Conservation (phyloP, 164 flowering plant species). For the Aristolochia fimbriata region DNA sequence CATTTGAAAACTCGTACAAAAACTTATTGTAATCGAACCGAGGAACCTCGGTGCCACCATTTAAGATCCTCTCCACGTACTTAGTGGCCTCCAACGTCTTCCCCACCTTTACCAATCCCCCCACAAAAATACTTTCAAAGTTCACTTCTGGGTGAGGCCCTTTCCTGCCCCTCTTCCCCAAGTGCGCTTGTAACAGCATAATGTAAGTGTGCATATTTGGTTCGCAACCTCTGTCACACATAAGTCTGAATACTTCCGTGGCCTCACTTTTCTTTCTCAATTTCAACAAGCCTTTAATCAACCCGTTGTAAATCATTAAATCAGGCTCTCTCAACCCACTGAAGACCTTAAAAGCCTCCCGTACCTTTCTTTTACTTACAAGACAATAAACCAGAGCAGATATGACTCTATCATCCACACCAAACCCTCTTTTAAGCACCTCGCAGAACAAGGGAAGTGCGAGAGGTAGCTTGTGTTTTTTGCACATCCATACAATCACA, state of each 20-base stretch:
- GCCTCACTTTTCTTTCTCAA: constrained; percentile 65
- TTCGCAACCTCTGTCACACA: constrained; percentile 75
- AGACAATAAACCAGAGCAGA: constrained; percentile 60
- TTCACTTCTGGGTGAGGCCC: constrained; percentile 62
- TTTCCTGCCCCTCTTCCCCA: constrained; percentile 85
- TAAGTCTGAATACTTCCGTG: constrained; percentile 77
- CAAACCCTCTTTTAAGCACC: constrained; percentile 55
- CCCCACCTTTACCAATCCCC: constrained; percentile 81
- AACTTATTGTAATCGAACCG: constrained; percentile 84
- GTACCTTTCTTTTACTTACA: constrained; percentile 36
- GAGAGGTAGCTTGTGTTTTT: constrained; percentile 38
- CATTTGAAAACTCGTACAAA: constrained; percentile 65
- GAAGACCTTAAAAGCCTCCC: constrained; percentile 44
- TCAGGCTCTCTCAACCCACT: constrained; percentile 50
- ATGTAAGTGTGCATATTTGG: constrained; percentile 90
- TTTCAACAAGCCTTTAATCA: constrained; percentile 72
- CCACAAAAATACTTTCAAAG: constrained; percentile 84
- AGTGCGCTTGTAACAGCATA: constrained; percentile 86
- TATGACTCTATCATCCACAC: constrained; percentile 33
- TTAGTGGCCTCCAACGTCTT: constrained; percentile 67
- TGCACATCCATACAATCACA: constrained; percentile 72
- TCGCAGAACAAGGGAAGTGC: constrained; percentile 50
- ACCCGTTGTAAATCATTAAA: constrained; percentile 52
- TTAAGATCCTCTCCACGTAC: constrained; percentile 63
- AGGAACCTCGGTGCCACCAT: constrained; percentile 63